These are phyloP conservation scores for Eucalyptus viminalis DNA, from an alignment of 345 rosid species.

Conservation along the genomic window DNA sequence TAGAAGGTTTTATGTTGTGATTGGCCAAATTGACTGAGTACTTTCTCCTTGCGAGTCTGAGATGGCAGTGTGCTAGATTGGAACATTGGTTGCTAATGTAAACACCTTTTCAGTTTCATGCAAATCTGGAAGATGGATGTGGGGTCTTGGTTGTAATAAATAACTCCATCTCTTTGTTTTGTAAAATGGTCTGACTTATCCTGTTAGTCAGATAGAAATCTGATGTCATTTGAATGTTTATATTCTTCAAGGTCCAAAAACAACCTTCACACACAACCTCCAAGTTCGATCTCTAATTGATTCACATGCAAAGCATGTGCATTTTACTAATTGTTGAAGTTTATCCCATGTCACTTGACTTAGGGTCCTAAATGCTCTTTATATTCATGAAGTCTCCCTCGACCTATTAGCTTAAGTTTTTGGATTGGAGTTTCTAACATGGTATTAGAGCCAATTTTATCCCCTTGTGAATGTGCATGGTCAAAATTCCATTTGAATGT, in stretches of 20 bases:
- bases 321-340: neutral
- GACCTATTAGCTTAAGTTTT: too few species aligned
- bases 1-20: neutral
- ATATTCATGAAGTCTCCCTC: too few species aligned
- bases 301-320: neutral
- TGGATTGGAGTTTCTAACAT: too few species aligned
- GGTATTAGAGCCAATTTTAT: too few species aligned
- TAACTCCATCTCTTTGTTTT: neutral
- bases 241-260: neutral
- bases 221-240: neutral
- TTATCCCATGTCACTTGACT: too few species aligned
- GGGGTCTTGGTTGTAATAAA: neutral
- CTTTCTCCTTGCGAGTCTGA: neutral
- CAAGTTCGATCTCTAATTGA: neutral
- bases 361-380: too few species aligned
- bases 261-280: neutral
- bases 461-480: too few species aligned
- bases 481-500: too few species aligned
- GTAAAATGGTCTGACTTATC: neutral
- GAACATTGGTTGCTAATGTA: neutral
- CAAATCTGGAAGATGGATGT: neutral
- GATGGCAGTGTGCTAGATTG: neutral
- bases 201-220: neutral
- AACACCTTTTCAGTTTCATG: neutral
- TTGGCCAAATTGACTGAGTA: neutral